Evolutionary conservation across 352 stramenopile genomes (phyloP), one percentile per base, ranked within the genome.

Genomic region (Globisporangium paroecandrum): DNA sequence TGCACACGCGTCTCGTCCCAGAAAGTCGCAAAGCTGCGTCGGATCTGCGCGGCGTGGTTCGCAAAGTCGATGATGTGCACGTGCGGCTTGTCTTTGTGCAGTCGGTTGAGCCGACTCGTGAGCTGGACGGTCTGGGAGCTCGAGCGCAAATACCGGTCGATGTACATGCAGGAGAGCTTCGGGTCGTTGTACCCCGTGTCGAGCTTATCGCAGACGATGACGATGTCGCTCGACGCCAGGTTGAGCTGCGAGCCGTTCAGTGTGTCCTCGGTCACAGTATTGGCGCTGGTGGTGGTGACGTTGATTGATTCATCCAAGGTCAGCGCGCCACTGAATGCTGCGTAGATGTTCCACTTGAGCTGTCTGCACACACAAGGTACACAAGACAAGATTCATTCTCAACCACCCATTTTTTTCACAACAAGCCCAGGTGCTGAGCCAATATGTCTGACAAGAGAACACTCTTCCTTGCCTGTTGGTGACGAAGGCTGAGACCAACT

Each of bases 121-220:
- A 95, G 72, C 66, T 95, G 87, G n/a, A 95, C 87, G 0, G 81
- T 90, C 29, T 90, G 85, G 1, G 78, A 73, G 24, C 75, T 87
- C 5, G 82, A 82, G 6, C 79, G 81, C 41, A 95, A 70, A 43
- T 87, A 84, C 12, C 87, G 83, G 66, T 95, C 87, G n/a, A 95
- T 84, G 65, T 93, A 95, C 85, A 95, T 93, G 25, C 77, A 85
- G 4, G 80, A 71, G 15, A 95, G 74, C 38, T 83, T 54, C 0
- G 87, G 85, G 47, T 95, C 85, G 58, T 92, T 95, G 76, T 91
- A 95, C 3, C 87, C 87, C 2, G 87, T 95, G 56, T 95, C 87
- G 7, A 95, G 82, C 60, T 95, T 95, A 61, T 95, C 87, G 73
- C 87, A 95, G 6, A 95, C 87, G 66, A 95, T 86, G 29, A 95